Conservation (phyloP, 2,329 filamentous ascomycete genomes). For the Aspergillus quadricinctus region DNA sequence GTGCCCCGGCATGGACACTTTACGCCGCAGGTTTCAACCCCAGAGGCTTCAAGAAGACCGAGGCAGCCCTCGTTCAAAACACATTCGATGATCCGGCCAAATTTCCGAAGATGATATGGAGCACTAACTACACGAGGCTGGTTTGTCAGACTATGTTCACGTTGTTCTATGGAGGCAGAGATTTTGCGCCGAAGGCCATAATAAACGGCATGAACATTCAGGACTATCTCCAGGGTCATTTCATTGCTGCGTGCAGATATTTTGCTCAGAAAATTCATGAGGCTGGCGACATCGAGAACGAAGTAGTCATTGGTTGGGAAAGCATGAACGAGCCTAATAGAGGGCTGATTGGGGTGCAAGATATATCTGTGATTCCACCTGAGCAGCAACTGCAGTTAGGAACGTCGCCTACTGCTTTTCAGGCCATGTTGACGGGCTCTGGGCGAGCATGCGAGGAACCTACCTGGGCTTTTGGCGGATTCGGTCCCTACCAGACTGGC, state of each 20-base stretch:
- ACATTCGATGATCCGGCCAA: slow-evolving; percentile 78
- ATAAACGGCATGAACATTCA: slow-evolving; percentile 95
- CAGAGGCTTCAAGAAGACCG: slow-evolving; percentile 74
- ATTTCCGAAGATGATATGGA: slow-evolving; percentile 99
- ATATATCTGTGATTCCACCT: slow-evolving; percentile 74
- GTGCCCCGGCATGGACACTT: slow-evolving; percentile 95
- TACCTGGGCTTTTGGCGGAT: slow-evolving; percentile 87
- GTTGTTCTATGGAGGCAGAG: slow-evolving; percentile 82
- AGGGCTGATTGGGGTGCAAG: slow-evolving; percentile 77
- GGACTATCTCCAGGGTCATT: slow-evolving; percentile 87
- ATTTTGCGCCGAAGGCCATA: slow-evolving; percentile 93
- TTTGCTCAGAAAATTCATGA: slow-evolving; percentile 82
- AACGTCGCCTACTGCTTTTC: slow-evolving; percentile 89
- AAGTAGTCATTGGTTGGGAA: slow-evolving; percentile 92
- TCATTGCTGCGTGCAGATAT: slow-evolving; percentile 72
- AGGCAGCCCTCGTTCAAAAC: slow-evolving; percentile 93
- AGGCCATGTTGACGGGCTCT: slow-evolving; percentile 86
- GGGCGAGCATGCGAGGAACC: slow-evolving; percentile 86
- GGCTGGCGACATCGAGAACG: slow-evolving; percentile 80
- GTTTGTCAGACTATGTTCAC: slow-evolving; percentile 90
- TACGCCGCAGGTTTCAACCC: slow-evolving; percentile 93
- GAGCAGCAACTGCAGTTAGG: slow-evolving; percentile 91
- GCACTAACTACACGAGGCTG: slow-evolving; percentile 88
- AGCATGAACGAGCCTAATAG: slow-evolving; percentile 92
- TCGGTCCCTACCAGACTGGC: slow-evolving; percentile 89